Evolutionary conservation across 495 filamentous ascomycete species (phyloP).

Genomic region (Talaromyces liani): DNA sequence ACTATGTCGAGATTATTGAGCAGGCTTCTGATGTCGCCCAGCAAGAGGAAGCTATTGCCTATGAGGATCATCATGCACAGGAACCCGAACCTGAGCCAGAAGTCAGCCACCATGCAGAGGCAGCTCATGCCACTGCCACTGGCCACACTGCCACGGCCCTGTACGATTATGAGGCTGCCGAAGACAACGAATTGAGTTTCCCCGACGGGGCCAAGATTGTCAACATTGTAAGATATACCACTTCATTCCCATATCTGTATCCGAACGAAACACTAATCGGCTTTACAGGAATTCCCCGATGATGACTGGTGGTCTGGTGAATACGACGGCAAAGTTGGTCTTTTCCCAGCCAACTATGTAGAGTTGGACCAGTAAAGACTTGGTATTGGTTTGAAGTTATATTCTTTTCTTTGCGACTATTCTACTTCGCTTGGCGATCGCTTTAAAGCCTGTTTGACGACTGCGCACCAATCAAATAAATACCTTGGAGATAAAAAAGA

Average conservation of each 20-base stretch:
- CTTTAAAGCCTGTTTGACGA: not conserved
- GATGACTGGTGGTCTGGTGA: conserved; percentile 98
- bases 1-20: conserved; percentile 85
- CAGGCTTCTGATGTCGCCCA: conserved; percentile 21
- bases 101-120: conserved; percentile 13
- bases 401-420: not conserved
- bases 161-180: conserved; percentile 95
- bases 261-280: conserved; percentile 4
- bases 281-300: conserved; percentile 82
- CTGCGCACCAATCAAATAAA: not conserved
- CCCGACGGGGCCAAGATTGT: conserved; percentile 76
- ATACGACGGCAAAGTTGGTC: conserved; percentile 66
- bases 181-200: conserved; percentile 95
- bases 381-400: not conserved
- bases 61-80: conserved; percentile 1
- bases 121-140: conserved; percentile 19
- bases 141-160: conserved; percentile 70
- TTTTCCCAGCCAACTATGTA: conserved; percentile 91
- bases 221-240: conserved; percentile 45
- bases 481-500: not conserved
- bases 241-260: not conserved
- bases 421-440: not conserved
- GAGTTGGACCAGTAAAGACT: conserved; percentile 48
- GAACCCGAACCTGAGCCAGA: conserved; percentile 19
- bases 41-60: conserved; percentile 10